Percentiles rank a stretch among this genome's conserved stretches.
Evolutionary conservation across 495 filamentous ascomycete species (phyloP).

Genomic region (Talaromyces trachyspermus): DNA sequence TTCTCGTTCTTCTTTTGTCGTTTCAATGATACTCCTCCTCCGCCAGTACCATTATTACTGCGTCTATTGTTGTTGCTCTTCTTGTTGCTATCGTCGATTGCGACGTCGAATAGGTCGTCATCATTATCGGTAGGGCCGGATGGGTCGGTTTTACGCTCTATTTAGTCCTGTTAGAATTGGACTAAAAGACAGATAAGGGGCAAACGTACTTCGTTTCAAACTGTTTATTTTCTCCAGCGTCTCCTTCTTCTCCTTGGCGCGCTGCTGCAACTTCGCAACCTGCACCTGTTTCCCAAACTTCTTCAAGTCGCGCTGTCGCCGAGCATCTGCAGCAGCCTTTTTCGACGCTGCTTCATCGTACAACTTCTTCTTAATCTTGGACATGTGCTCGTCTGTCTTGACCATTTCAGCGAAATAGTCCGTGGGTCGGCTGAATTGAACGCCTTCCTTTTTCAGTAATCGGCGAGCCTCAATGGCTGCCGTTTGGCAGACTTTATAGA

Average conservation of each 20-base stretch:
- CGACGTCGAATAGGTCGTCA: conserved; percentile 88
- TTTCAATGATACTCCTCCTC: conserved; percentile 52
- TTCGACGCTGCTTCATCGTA: conserved; percentile 84
- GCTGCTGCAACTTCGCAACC: conserved; percentile 89
- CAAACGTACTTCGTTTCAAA: conserved; percentile 76
- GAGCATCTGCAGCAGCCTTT: conserved; percentile 86
- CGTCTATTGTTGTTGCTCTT: conserved; percentile 31
- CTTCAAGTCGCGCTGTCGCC: conserved; percentile 89
- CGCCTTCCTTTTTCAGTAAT: conserved; percentile 69
- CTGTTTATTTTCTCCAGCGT: conserved; percentile 87
- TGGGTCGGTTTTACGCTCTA: conserved; percentile 78
- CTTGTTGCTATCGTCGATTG: conserved; percentile 69
- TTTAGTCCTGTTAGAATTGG: conserved; percentile 8
- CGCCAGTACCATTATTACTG: conserved; percentile 20
- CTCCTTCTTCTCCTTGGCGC: conserved; percentile 82
- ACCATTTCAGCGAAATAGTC: conserved; percentile 99
- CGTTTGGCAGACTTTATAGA: conserved; percentile 84
- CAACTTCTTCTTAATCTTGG: conserved; percentile 86
- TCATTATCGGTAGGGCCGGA: conserved; percentile 56
- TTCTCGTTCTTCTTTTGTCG: conserved; percentile 88
- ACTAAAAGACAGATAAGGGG: conserved; percentile 9
- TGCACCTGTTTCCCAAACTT: conserved; percentile 99
- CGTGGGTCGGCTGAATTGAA: conserved; percentile 76
- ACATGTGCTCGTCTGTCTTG: conserved; percentile 97
- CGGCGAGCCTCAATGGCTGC: conserved; percentile 64